Conservation (phyloP, 1,284 basidiomycete genomes). For the Pholiota adiposa region DNA sequence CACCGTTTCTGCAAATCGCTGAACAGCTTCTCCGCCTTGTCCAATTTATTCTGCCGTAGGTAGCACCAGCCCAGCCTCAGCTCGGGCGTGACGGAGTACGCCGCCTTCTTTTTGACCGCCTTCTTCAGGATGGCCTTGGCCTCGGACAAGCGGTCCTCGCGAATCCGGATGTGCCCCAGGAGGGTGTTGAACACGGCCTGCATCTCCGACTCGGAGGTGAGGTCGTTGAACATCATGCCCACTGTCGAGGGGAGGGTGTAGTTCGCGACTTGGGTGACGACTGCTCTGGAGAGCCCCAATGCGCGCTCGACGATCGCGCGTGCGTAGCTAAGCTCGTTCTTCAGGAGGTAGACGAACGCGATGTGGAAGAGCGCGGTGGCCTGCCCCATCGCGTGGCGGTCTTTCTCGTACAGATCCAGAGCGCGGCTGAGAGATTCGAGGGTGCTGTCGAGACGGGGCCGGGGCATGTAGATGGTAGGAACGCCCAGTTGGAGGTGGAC, state of each 20-base stretch:
- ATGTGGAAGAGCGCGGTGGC: conserved; percentile 7
- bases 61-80: conserved; percentile 4
- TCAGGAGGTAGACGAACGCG: not conserved
- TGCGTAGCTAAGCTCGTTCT: conserved; percentile 1
- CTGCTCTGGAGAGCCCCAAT: not conserved
- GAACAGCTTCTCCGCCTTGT: conserved; percentile 3
- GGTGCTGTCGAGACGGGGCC: not conserved
- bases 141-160: conserved; percentile 1
- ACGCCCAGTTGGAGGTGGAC: not conserved
- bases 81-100: not conserved
- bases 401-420: not conserved
- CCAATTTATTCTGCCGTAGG: not conserved
- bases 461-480: conserved; percentile 1
- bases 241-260: not conserved
- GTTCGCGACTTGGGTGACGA: not conserved
- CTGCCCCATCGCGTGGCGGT: not conserved
- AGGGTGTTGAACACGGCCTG: conserved; percentile 3
- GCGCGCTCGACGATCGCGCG: not conserved
- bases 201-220: conserved; percentile 1
- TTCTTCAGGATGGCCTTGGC: conserved; percentile 1
- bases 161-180: conserved; percentile 3
- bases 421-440: not conserved
- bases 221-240: conserved; percentile 3
- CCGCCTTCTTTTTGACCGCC: not conserved
- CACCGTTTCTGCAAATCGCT: not conserved